Evolutionary conservation across 2,329 filamentous ascomycete species (phyloP), one percentile per base, ranked within the genome.

Genomic region (Colletotrichum orbiculare): DNA sequence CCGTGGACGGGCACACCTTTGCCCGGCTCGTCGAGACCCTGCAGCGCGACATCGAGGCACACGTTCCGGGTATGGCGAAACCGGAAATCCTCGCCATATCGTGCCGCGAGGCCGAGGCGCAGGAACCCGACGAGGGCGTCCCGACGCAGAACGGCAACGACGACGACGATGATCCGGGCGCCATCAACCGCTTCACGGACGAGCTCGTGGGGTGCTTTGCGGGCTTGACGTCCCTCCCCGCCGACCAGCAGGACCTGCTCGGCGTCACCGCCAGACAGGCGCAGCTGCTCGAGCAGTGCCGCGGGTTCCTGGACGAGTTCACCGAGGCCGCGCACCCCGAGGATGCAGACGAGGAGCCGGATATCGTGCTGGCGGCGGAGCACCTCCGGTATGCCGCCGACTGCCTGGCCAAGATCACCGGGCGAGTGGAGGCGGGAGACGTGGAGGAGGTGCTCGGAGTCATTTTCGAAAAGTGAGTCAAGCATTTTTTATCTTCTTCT

Each of bases 401-500:
- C 56, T 90, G 88, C 68, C 82, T 97, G n/a, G 91, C 93, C 2
- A 88, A 89, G 62, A 97, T 98, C 71, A 98, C 94, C 1, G 96
- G 96, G 1, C 88, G 88, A 60, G 94, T 94, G 1, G 92, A 94
- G 71, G 87, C 86, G 45, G 92, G 94, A 2, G 95, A 98, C 77
- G 93, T 98, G 13, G 95, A 99, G 75, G 96, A 98, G 74, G 93
- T 99, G 8, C 80, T 99, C 48, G 96, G 96, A 0, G 94, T 99
- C 25, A 94, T 99, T 4, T 99, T 99, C 80, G 95, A 98, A 77
- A 98, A 97, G 92, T 97, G 81, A 83, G 87, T 87, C 3, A 1
- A 38, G 17, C 17, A 17, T 5, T 37, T 11, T 35, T 35, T 12
- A 5, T 47, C 33, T 17, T 3, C 43, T 6, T 42, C 49, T 11